Conservation (phyloP, 2,329 filamentous ascomycete genomes). For the Colletotrichum sp. region DNA sequence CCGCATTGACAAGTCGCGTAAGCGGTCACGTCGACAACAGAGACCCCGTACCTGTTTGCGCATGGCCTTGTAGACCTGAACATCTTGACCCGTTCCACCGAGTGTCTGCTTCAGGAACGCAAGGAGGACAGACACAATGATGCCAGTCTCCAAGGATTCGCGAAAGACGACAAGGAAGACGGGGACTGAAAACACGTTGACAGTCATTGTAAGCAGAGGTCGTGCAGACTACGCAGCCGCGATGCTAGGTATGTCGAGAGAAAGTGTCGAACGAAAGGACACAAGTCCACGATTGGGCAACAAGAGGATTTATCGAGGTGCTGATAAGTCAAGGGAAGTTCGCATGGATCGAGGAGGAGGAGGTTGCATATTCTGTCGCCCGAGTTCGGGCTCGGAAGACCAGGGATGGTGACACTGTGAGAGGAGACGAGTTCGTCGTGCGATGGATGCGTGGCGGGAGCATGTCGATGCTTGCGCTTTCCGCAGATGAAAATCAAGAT, state of each 20-base stretch:
- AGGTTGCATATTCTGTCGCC: background rate
- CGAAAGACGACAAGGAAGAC: slow-evolving; percentile 93
- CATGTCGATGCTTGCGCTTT: background rate
- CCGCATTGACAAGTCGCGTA: background rate
- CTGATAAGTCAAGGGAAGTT: background rate
- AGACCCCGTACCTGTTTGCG: slow-evolving; percentile 59
- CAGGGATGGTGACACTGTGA: background rate
- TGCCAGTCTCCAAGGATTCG: slow-evolving; percentile 81
- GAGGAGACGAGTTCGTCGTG: background rate
- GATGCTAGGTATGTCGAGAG: background rate
- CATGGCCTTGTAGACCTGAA: slow-evolving; percentile 68
- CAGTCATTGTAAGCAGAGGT: slow-evolving; percentile 51
- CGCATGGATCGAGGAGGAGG: background rate
- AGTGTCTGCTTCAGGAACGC: slow-evolving; percentile 86
- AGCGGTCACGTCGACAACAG: background rate
- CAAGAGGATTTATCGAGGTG: background rate
- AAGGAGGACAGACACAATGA: slow-evolving; percentile 85
- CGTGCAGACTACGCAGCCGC: background rate
- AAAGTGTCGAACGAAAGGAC: background rate
- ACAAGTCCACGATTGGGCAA: background rate
- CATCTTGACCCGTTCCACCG: slow-evolving; percentile 65
- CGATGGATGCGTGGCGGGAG: background rate
- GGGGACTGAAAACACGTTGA: slow-evolving; percentile 76
- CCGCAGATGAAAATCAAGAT: background rate
- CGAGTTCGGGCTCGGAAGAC: background rate